phyloP scores from a whole-genome alignment of 1,139 yeast species.

The Kodamaea arcana region DNA sequence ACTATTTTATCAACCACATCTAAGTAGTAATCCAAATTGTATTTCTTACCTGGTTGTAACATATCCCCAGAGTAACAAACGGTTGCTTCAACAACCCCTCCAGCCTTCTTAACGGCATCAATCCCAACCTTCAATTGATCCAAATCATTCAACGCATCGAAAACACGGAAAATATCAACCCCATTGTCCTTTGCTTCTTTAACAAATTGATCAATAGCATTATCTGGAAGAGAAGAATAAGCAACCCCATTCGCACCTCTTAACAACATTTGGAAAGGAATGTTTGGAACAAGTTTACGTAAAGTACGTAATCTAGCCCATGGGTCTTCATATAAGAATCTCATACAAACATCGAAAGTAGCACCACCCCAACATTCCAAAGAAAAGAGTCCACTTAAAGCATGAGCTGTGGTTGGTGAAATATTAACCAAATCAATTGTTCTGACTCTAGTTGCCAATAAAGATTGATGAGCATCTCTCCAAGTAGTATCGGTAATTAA shows the following conservation, averaged over 20 bases:
- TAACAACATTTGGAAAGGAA: conserved; percentile 97
- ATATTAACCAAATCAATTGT: conserved; percentile 86
- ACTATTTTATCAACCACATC: conserved; percentile 80
- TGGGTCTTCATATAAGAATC: conserved; percentile 97
- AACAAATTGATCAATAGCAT: conserved; percentile 96
- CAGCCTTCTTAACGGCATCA: conserved; percentile 95
- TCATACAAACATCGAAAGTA: conserved; percentile 96
- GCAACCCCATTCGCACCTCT: conserved; percentile 99
- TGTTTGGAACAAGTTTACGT: conserved; percentile 90
- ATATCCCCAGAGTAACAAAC: conserved; percentile 98
- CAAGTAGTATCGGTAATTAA: conserved; percentile 97
- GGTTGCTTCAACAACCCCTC: conserved; percentile 98
- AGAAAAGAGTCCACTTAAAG: conserved; percentile 86
- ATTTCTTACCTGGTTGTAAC: conserved; percentile 92
- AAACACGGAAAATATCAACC: conserved; percentile 95
- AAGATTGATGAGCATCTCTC: conserved; percentile 99
- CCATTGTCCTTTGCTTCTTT: conserved; percentile 92
- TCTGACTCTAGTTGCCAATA: conserved; percentile 94
- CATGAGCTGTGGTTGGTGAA: conserved; percentile 93
- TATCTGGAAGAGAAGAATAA: conserved; percentile 94
- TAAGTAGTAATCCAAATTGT: conserved; percentile 86
- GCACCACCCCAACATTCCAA: conserved; percentile 99
- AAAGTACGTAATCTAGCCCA: conserved; percentile 92
- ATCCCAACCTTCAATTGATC: conserved; percentile 97
- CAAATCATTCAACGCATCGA: conserved; percentile 93